These are phyloP conservation scores for Aspergillus vadensis DNA, from an alignment of 2,329 filamentous ascomycete genomes.

Conservation along the genomic window DNA sequence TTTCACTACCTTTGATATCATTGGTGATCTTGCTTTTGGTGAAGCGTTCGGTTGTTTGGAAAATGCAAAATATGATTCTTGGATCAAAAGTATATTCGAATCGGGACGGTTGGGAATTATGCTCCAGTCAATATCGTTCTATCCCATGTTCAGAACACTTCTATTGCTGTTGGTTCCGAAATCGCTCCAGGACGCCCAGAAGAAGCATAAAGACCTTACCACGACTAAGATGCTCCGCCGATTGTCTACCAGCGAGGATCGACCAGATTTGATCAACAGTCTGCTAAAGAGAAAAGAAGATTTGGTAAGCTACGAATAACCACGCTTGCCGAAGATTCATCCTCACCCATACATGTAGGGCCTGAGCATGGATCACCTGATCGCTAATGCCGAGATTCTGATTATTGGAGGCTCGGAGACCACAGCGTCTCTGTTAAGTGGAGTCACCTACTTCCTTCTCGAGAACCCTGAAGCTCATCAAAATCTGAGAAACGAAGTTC, in stretches of 20 bases:
- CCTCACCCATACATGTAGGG: background rate
- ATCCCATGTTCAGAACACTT: background rate
- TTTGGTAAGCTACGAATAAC: too few relatives aligned
- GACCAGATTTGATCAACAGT: too few relatives aligned
- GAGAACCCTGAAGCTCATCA: conserved; percentile 22
- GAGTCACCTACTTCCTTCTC: conserved; percentile 40
- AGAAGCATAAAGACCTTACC: too few relatives aligned
- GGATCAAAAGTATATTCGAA: conserved; percentile 28
- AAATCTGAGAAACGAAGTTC: conserved; percentile 22
- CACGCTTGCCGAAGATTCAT: too few relatives aligned
- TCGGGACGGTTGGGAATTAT: too few relatives aligned
- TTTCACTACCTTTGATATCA: conserved; percentile 44
- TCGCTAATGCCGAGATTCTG: conserved; percentile 39
- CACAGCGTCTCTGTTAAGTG: conserved; percentile 45
- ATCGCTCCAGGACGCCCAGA: too few relatives aligned
- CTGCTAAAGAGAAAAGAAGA: too few relatives aligned
- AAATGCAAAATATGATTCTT: conserved; percentile 39
- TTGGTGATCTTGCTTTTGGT: conserved; percentile 46
- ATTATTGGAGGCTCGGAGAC: conserved; percentile 51
- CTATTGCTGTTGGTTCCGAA: background rate
- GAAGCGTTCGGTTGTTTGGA: conserved; percentile 44
- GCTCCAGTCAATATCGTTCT: too few relatives aligned
- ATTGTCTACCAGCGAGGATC: too few relatives aligned
- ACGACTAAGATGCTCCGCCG: too few relatives aligned
- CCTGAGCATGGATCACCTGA: conserved; percentile 39